A percentile compares a stretch with the other conserved stretches of the same genome.
Evolutionary conservation across 2,329 filamentous ascomycete species (phyloP).

Genomic region (Alternaria solani): DNA sequence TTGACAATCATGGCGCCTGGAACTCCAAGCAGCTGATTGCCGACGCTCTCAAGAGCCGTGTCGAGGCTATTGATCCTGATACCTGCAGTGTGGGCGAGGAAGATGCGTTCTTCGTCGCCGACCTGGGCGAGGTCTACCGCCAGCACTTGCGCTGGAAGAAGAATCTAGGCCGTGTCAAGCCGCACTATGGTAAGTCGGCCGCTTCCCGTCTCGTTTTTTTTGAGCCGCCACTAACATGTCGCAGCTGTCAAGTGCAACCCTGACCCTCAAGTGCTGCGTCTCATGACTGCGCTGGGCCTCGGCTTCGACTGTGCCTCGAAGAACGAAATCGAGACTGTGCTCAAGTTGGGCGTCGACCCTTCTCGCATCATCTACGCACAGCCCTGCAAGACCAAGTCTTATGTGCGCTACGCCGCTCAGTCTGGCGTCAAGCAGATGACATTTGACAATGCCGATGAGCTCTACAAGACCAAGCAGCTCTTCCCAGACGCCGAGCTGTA

Average conservation of each 20-base stretch:
- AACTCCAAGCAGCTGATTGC: conserved; percentile 82
- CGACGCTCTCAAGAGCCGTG: conserved; percentile 83
- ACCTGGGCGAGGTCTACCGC: conserved; percentile 97
- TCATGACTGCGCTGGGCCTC: conserved; percentile 86
- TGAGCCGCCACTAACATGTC: conserved; percentile 32
- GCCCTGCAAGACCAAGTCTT: conserved; percentile 99
- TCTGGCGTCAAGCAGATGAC: conserved; percentile 97
- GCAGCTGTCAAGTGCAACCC: conserved; percentile 98
- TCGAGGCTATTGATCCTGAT: conserved; percentile 85
- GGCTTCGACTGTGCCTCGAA: conserved; percentile 99
- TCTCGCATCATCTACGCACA: conserved; percentile 98
- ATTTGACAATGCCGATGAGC: conserved; percentile 97
- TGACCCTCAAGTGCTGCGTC: conserved; percentile 84
- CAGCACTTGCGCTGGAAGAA: conserved; percentile 98
- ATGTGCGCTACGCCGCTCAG: conserved; percentile 86
- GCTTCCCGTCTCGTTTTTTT: neutral
- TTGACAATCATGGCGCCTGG: conserved; percentile 59
- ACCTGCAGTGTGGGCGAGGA: conserved; percentile 90
- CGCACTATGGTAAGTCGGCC: conserved; percentile 81
- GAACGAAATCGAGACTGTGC: conserved; percentile 91
- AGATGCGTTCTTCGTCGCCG: conserved; percentile 97
- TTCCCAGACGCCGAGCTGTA: conserved; percentile 90
- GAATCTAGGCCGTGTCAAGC: conserved; percentile 89
- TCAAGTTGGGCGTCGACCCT: conserved; percentile 82
- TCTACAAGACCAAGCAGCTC: conserved; percentile 95